A percentile compares a stretch with the other conserved stretches of the same genome.
Conservation (phyloP, 768 basidiomycete species). For the Kwoniella sp. region DNA sequence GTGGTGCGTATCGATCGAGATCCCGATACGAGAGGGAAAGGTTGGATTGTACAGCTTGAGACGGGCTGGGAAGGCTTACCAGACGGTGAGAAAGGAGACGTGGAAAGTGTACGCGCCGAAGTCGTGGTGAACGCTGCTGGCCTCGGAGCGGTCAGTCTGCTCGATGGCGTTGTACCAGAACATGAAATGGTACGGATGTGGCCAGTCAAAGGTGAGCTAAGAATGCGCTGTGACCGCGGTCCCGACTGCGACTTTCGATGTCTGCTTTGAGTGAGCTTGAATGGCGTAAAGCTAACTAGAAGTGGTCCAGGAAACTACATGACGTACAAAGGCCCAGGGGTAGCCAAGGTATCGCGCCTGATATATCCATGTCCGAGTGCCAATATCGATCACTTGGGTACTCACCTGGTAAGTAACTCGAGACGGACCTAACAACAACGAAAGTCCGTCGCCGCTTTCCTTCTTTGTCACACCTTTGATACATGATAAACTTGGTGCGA, state of each 20-base stretch:
- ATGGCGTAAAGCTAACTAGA: neutral
- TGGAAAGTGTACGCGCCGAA: slow-evolving; percentile 70
- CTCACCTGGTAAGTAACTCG: slow-evolving; percentile 65
- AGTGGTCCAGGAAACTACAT: slow-evolving; percentile 66
- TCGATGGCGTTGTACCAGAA: slow-evolving; percentile 40
- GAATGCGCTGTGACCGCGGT: no score
- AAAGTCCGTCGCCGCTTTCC: no score
- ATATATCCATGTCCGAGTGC: slow-evolving; percentile 83
- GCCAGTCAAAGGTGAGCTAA: slow-evolving; percentile 46
- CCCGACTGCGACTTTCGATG: no score
- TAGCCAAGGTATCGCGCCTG: slow-evolving; percentile 68
- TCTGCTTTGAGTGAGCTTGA: no score
- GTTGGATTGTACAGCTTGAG: slow-evolving; percentile 86
- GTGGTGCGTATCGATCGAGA: slow-evolving; percentile 82
- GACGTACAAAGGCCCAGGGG: slow-evolving; percentile 78
- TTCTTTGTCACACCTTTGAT: neutral
- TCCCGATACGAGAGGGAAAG: slow-evolving; percentile 56
- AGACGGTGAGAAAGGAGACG: slow-evolving; percentile 54
- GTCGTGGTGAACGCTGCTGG: slow-evolving; percentile 74
- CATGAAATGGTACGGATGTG: slow-evolving; percentile 31
- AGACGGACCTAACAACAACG: no score
- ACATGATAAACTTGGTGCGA: neutral
- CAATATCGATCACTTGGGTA: slow-evolving; percentile 81
- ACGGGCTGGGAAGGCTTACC: slow-evolving; percentile 60
- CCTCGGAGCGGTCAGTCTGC: slow-evolving; percentile 36